phyloP scores from a whole-genome alignment of 1,139 yeast genomes.

The Candida tropicalis region DNA sequence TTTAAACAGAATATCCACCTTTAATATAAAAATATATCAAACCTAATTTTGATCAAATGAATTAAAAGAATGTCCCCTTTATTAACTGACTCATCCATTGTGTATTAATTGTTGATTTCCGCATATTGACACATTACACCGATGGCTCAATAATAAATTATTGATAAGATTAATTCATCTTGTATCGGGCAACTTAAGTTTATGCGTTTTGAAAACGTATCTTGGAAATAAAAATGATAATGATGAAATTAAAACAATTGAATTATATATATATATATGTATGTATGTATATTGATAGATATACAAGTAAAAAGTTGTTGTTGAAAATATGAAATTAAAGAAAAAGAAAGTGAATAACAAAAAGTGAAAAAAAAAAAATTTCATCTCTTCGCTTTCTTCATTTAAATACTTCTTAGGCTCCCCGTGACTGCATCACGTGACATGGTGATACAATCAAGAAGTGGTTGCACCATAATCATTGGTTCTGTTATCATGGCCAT shows the following conservation, averaged over 20 bases:
- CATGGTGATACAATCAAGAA: background rate
- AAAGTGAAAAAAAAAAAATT: slow-evolving; percentile 1
- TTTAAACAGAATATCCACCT: too few relatives aligned
- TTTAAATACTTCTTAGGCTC: too few relatives aligned
- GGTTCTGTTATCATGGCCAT: slow-evolving; percentile 31
- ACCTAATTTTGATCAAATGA: background rate
- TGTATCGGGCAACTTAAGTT: slow-evolving; percentile 50
- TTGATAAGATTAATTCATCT: too few relatives aligned
- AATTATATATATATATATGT: slow-evolving; percentile 1
- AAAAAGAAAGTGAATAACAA: background rate
- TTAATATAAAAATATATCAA: background rate
- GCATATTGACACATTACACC: slow-evolving; percentile 59
- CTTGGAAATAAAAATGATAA: too few relatives aligned
- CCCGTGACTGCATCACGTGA: background rate
- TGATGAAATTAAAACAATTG: background rate
- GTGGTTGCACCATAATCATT: slow-evolving; percentile 30
- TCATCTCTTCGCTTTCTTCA: background rate
- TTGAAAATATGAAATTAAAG: background rate
- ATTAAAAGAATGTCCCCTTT: background rate
- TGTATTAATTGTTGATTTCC: slow-evolving; percentile 25
- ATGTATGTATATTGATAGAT: background rate
- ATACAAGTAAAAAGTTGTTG: background rate
- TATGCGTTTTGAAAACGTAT: slow-evolving; percentile 29
- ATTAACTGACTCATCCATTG: background rate
- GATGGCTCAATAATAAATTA: slow-evolving; percentile 31